Percentiles rank a stretch among this genome's conserved stretches.
Evolutionary conservation across 805 yeast species (phyloP).

Genomic region (Myxozyma neotropica): DNA sequence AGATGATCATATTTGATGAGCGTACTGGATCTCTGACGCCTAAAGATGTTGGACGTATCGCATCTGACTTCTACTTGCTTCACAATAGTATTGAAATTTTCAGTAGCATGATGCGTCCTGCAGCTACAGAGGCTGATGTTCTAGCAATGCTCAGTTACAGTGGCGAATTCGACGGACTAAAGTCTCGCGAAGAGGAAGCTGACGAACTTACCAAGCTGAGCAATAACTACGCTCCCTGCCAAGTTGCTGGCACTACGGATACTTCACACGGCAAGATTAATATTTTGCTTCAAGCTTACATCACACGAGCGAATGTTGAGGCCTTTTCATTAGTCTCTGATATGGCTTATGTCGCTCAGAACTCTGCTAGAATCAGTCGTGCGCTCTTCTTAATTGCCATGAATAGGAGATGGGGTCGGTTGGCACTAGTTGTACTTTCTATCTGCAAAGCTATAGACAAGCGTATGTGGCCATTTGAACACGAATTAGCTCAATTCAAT

Average conservation of each 20-base stretch:
- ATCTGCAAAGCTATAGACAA: slow-evolving; percentile 85
- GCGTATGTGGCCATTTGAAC: slow-evolving; percentile 73
- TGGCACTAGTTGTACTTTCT: slow-evolving; percentile 71
- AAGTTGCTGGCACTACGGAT: slow-evolving; percentile 74
- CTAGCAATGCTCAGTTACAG: slow-evolving; percentile 87
- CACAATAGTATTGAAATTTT: slow-evolving; percentile 87
- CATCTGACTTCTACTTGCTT: slow-evolving; percentile 88
- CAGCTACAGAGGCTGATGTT: slow-evolving; percentile 90
- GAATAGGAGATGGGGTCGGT: slow-evolving; percentile 87
- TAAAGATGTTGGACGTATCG: slow-evolving; percentile 90
- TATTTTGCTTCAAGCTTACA: slow-evolving; percentile 81
- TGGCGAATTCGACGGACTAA: slow-evolving; percentile 88
- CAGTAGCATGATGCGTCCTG: slow-evolving; percentile 78
- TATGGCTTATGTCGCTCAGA: slow-evolving; percentile 91
- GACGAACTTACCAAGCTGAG: slow-evolving; percentile 65
- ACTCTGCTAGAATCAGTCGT: slow-evolving; percentile 88
- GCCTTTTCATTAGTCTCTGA: slow-evolving; percentile 87
- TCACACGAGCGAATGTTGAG: slow-evolving; percentile 69
- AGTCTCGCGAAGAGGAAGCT: slow-evolving; percentile 84
- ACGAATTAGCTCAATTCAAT: slow-evolving; percentile 80
- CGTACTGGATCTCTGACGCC: slow-evolving; percentile 74
- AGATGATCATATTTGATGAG: slow-evolving; percentile 93
- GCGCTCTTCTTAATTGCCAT: slow-evolving; percentile 86
- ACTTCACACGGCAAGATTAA: slow-evolving; percentile 85
- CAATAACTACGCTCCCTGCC: slow-evolving; percentile 63